Evolutionary conservation across 805 yeast species (phyloP).

Genomic region (Teunomyces panamensis): DNA sequence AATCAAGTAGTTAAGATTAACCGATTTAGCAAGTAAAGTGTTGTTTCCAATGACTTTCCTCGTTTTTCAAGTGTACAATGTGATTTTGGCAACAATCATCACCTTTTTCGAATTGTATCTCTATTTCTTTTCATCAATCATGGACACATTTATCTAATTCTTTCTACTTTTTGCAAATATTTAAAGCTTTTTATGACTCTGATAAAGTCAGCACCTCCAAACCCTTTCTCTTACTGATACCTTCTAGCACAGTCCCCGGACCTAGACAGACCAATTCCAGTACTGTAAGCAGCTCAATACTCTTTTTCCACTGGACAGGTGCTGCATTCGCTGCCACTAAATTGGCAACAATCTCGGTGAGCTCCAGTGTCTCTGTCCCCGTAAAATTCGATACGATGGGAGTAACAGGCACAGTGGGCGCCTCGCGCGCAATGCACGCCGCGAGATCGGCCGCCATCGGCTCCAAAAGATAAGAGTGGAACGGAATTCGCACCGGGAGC

Average conservation of each 20-base stretch:
- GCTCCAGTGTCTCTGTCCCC: conserved; percentile 22
- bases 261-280: conserved; percentile 32
- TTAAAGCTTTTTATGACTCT: neutral
- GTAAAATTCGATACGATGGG: conserved; percentile 40
- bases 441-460: conserved; percentile 35
- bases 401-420: conserved; percentile 13
- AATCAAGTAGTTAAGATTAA: neutral
- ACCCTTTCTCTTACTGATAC: neutral
- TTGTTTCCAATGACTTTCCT: too few species aligned
- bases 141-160: too few species aligned
- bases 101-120: too few species aligned
- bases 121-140: too few species aligned
- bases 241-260: conserved; percentile 37
- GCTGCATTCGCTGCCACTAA: conserved; percentile 38
- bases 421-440: conserved; percentile 12
- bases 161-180: too few species aligned
- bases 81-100: too few species aligned
- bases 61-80: too few species aligned
- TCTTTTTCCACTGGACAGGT: conserved; percentile 44
- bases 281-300: conserved; percentile 22
- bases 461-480: conserved; percentile 42
- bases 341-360: conserved; percentile 23
- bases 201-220: neutral
- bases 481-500: conserved; percentile 49
- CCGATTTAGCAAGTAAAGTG: too few species aligned